Evolutionary conservation across 179 eudicot species (phyloP).

Genomic region (Silene noctiflora): DNA sequence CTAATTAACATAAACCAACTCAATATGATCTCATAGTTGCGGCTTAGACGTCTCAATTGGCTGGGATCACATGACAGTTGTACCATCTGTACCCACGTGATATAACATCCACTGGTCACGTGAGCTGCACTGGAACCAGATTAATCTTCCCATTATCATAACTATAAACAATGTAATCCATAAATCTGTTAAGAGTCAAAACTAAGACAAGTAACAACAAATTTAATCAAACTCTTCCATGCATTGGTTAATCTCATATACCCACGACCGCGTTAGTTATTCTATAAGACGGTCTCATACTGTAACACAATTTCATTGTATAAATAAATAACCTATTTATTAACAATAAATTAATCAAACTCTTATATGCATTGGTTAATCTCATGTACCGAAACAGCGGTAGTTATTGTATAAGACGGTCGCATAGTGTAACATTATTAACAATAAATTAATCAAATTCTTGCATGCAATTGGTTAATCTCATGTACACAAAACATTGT

Average conservation of each 20-base stretch:
- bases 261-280: no score
- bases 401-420: no score
- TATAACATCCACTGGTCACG: constrained; percentile 28
- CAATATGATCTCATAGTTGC: no score
- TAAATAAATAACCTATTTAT: no score
- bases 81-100: constrained; percentile 33
- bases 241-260: not conserved
- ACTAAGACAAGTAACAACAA: not conserved
- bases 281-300: no score
- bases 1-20: no score
- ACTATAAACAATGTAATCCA: not conserved
- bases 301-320: no score
- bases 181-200: not conserved
- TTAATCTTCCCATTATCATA: not conserved
- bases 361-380: no score
- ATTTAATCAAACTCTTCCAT: not conserved
- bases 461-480: constrained; percentile 10
- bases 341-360: no score
- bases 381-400: no score
- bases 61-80: constrained; percentile 22
- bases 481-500: not conserved
- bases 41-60: no score
- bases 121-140: constrained; percentile 25
- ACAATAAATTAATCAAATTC: not conserved
- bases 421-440: no score